These are phyloP conservation scores for Simmondsia chinensis DNA, from an alignment of 148 eudicot genomes.

Conservation along the genomic window DNA sequence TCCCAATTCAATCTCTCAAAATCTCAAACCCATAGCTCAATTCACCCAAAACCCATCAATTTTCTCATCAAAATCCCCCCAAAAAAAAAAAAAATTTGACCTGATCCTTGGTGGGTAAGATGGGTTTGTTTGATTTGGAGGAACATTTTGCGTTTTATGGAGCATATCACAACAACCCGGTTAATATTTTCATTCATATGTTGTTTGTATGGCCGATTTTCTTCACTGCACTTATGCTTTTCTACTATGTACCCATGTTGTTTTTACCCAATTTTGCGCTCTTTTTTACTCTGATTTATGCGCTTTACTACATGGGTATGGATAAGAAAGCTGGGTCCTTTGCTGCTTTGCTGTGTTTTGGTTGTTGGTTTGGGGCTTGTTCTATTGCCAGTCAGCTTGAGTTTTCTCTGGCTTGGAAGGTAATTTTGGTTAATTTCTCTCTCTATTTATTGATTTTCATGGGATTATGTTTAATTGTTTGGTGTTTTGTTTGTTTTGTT, in stretches of 20 bases:
- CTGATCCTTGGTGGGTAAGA: too few species aligned
- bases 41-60: too few species aligned
- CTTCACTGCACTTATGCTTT: slow-evolving; percentile 36
- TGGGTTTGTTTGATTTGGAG: slow-evolving; percentile 68
- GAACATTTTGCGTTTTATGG: slow-evolving; percentile 74
- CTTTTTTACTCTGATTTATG: slow-evolving; percentile 23
- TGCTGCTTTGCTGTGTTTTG: slow-evolving; percentile 44
- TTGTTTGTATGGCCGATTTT: slow-evolving; percentile 83
- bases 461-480: background rate
- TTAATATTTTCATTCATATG: slow-evolving; percentile 64
- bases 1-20: too few species aligned
- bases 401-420: slow-evolving; percentile 64
- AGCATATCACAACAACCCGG: slow-evolving; percentile 72
- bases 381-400: slow-evolving; percentile 28
- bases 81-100: too few species aligned
- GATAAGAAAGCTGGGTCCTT: slow-evolving; percentile 56
- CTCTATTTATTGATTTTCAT: background rate
- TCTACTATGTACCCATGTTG: slow-evolving; percentile 36
- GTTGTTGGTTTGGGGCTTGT: slow-evolving; percentile 46
- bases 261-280: slow-evolving; percentile 27
- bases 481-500: background rate
- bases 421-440: slow-evolving; percentile 1
- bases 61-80: too few species aligned
- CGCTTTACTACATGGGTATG: slow-evolving; percentile 33
- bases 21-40: too few species aligned